Evolutionary conservation across 2,329 filamentous ascomycete genomes (phyloP).

Genomic region (Microdochium bolleyi): DNA sequence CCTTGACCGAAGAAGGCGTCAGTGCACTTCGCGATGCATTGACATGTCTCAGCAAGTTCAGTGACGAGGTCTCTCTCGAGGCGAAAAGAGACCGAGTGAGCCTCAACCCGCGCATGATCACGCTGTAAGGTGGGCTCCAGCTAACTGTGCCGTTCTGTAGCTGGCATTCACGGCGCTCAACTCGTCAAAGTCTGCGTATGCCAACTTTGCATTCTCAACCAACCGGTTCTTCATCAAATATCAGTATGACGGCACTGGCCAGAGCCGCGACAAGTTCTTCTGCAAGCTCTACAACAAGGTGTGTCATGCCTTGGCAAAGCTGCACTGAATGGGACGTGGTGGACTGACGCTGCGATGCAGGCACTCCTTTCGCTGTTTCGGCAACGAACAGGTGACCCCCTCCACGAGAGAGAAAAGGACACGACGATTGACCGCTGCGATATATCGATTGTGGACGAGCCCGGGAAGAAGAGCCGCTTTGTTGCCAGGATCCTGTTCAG

Average conservation of each 20-base stretch:
- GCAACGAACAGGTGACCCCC: slow-evolving; percentile 51
- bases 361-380: slow-evolving; percentile 69
- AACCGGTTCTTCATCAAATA: slow-evolving; percentile 68
- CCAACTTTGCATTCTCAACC: slow-evolving; percentile 60
- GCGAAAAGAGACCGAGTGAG: slow-evolving; percentile 58
- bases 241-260: slow-evolving; percentile 48
- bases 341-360: slow-evolving; percentile 24
- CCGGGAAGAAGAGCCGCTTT: slow-evolving; percentile 64
- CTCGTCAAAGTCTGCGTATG: slow-evolving; percentile 73
- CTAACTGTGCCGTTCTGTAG: slow-evolving; percentile 27
- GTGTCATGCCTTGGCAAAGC: slow-evolving; percentile 7
- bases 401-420: slow-evolving; percentile 53
- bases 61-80: slow-evolving; percentile 70
- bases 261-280: slow-evolving; percentile 55
- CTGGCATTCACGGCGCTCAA: slow-evolving; percentile 70
- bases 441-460: slow-evolving; percentile 63
- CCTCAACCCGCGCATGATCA: too few species aligned
- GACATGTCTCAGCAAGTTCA: slow-evolving; percentile 70
- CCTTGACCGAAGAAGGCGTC: slow-evolving; percentile 65
- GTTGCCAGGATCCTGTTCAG: slow-evolving; percentile 66
- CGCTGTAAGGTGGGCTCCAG: slow-evolving; percentile 2
- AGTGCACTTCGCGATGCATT: slow-evolving; percentile 64
- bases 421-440: slow-evolving; percentile 68
- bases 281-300: slow-evolving; percentile 70
- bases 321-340: background rate